Base-by-base conservation (phyloP, 768 basidiomycete species). In the Basidioascus undulatus region DNA sequence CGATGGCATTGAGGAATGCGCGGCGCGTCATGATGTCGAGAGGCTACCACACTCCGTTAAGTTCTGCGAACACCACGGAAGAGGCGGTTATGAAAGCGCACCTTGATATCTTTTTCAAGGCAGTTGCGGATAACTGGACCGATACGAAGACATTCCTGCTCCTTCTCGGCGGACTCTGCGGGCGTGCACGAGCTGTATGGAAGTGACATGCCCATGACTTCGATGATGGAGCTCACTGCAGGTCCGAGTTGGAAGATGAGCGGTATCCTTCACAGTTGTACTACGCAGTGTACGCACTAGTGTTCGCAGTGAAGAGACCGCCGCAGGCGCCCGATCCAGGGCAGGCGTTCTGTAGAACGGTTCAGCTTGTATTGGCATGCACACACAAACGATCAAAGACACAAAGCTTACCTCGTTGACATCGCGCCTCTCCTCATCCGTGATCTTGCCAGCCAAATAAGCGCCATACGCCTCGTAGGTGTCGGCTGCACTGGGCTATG, bases 301-400 rank as follows among this genome's bases (percentile, higher is more conserved):
- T 18, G 18, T 18, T 34, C 30, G 27, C 23, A 24, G 21, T 18
- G 5, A 26, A 28, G 38, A 41, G 20, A 16, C 79, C 80, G 23
- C 81, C 80, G 49, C 81, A 83, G 19, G 74, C 77, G 30, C 82
- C 82, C 13, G 78, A 61, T 9, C 78, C 77, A 13, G 82, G 80
- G 52, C 82, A 86, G n/a, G n/a, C n/a, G n/a, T n/a, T n/a, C n/a
- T n/a, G n/a, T n/a, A 25, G 81, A 72, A 58, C 84, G 71, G 28
- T 74, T 70, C 30, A 86, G n/a, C n/a, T n/a, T n/a, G n/a, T n/a
- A n/a, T n/a, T n/a, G n/a, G n/a, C n/a, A n/a, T n/a, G n/a, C n/a
- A n/a, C n/a, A n/a, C n/a, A n/a, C n/a, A n/a, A n/a, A n/a, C n/a
- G n/a, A n/a, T n/a, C n/a, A n/a, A n/a, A n/a, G n/a, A n/a, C n/a